Evolutionary conservation across 2,329 filamentous ascomycete species (phyloP).

Genomic region (Nothophoma quercina): DNA sequence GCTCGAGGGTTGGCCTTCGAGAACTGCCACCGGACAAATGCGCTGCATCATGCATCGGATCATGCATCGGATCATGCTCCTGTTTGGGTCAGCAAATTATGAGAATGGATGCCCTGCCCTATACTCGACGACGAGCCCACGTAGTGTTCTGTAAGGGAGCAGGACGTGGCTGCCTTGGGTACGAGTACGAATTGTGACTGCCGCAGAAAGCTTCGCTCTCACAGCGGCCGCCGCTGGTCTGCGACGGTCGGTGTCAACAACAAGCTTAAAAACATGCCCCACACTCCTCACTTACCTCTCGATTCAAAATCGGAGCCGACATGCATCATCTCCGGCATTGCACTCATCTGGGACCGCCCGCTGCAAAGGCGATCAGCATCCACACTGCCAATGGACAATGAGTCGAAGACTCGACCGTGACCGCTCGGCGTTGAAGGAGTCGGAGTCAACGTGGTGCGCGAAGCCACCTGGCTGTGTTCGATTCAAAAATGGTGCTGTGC

Average conservation of each 20-base stretch:
- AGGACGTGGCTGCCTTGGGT: conserved; percentile 1
- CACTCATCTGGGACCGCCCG: conserved; percentile 27
- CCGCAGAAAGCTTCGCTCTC: conserved; percentile 11
- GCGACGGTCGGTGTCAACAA: conserved; percentile 21
- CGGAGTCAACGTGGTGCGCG: not conserved
- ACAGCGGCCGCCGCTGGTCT: conserved; percentile 22
- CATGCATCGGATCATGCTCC: conserved; percentile 44
- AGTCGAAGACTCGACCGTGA: conserved; percentile 1
- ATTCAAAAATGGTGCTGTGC: conserved; percentile 4
- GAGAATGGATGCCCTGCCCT: conserved; percentile 35
- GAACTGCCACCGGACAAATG: conserved; percentile 33
- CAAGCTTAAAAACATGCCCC: conserved; percentile 21
- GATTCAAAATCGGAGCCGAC: conserved; percentile 17
- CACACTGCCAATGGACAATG: conserved; percentile 8
- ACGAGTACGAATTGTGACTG: conserved; percentile 6
- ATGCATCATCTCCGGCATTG: conserved; percentile 28
- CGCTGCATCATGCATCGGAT: conserved; percentile 43
- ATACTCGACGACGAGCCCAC: conserved; percentile 38
- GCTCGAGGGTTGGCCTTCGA: conserved; percentile 33
- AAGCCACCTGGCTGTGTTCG: not conserved
- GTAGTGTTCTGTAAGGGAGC: conserved; percentile 32
- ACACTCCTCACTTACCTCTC: conserved; percentile 27
- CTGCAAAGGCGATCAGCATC: conserved; percentile 46
- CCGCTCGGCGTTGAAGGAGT: not conserved
- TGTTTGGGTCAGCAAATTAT: conserved; percentile 33